Base-by-base conservation (phyloP, 2,329 filamentous ascomycete species). In the Aspergillus amoenus region DNA sequence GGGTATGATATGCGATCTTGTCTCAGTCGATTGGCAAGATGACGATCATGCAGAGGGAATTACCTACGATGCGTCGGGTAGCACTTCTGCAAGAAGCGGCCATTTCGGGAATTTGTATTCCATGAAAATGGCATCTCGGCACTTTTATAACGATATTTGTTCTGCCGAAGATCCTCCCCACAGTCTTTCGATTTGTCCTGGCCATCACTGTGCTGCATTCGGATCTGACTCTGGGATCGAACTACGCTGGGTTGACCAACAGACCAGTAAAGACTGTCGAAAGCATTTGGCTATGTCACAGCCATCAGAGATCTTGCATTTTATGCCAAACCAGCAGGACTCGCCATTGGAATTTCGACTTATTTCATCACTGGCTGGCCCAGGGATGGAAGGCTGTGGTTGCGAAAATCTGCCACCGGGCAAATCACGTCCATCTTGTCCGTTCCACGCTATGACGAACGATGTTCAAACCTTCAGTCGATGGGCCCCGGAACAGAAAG, bases 141-240 rank as follows among this genome's bases (percentile, higher is more conserved):
- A 69, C 69, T 77, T 73, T 64, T 82, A 79, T 65, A 76, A 79
- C 41, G 77, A 82, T 59, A 66, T 89, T 41, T 87, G 86, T 65
- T 84, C 81, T 2, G 72, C 81, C 39, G 82, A 88, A 52, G 84
- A 88, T 60, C 83, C 83, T 15, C 86, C 87, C 12, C 80, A 83
- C n/a, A 87, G 84, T 40, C 81, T 88, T 9, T 82, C 86, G 0
- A 82, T 89, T 34, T 88, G 83, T 62, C 86, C 86, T n/a, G 82
- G 86, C 56, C 79, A 84, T 45, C 79, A 81, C 50, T 88, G 84
- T 62, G 82, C 88, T 34, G 86, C 85, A 8, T 89, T 88, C 73
- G 86, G 86, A 13, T 87, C 84, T 61, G 79, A 81, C 12, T 77
- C 80, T 7, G 83, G 85, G 1, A 83, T 88, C 52, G 86, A 88